Evolutionary conservation across 2,329 filamentous ascomycete species (phyloP), one percentile per base, ranked within the genome.

Genomic region (Didymella arachidicola): DNA sequence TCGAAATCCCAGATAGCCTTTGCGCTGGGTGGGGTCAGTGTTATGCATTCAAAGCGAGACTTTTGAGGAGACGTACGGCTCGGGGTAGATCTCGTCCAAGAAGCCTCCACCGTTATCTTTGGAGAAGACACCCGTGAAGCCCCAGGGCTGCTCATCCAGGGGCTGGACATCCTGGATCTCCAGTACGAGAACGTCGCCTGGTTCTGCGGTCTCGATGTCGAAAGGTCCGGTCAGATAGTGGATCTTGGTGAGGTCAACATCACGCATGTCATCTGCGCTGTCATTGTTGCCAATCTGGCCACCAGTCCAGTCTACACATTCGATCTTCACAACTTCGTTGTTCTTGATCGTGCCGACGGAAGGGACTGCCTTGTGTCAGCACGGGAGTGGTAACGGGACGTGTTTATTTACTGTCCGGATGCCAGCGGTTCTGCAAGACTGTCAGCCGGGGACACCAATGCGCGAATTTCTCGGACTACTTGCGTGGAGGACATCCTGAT

Each of bases 161-260:
- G 93, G 93, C 79, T 97, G 92, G 0, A 97, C 91, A 70, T 97
- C 93, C 76, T 94, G 92, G 64, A 97, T 97, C 75, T 97, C 92
- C 7, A 97, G 90, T 0, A 96, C 80, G 0, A 96, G 83, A 1
- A 96, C 82, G 72, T 97, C 93, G 0, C 93, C 93, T 0, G 93
- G 92, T 75, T 93, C 86, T 0, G 92, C 92, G 1, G 86, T 88
- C 72, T 93, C 90, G 56, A 97, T 85, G 53, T 97, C 90, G 65
- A 97, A 97, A 0, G 93, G 93, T 0, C 93, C 93, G 0, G 89
- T 93, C 5, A 97, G 85, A 74, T 96, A 97, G 77, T 97, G 93
- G 45, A 96, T 85, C 57, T 86, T 84, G 22, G 91, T 96, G 3
- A 97, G 81, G 72, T 97, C 93, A 50, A 96, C 89, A 64, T 95